phyloP scores from a whole-genome alignment of 1,139 yeast species.

The Zygoascus hellenicus region DNA sequence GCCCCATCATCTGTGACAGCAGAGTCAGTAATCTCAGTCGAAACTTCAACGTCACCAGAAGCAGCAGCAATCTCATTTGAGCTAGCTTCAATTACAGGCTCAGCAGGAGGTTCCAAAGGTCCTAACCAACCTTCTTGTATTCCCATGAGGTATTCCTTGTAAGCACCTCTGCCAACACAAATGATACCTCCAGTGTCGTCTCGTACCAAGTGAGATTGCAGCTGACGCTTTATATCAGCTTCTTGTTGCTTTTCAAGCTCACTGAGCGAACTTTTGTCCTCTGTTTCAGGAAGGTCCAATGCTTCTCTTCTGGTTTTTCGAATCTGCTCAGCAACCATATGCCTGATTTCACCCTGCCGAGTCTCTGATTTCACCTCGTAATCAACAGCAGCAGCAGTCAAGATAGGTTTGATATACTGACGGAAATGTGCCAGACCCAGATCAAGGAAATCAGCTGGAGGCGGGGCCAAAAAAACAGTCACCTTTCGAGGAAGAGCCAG shows the following conservation, averaged over 20 bases:
- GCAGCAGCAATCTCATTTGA: constrained; percentile 4
- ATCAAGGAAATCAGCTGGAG: constrained; percentile 88
- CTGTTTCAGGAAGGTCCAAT: constrained; percentile 24
- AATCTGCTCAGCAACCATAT: constrained; percentile 74
- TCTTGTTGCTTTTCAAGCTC: constrained; percentile 29
- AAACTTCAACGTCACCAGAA: not conserved
- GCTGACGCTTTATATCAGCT: constrained; percentile 22
- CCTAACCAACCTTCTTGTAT: constrained; percentile 93
- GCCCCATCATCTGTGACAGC: no score
- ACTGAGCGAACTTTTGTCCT: constrained; percentile 12
- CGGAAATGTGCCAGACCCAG: constrained; percentile 70
- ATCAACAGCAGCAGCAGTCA: constrained; percentile 83
- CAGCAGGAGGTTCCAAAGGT: constrained; percentile 47
- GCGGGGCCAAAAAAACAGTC: constrained; percentile 85
- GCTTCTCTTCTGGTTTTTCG: constrained; percentile 55
- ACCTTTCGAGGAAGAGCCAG: constrained; percentile 66
- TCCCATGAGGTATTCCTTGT: constrained; percentile 85
- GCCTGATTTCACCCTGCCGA: constrained; percentile 85
- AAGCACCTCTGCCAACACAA: constrained; percentile 93
- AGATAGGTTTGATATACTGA: constrained; percentile 76
- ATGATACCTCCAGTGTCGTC: constrained; percentile 70
- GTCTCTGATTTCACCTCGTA: constrained; percentile 64
- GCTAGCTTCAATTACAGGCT: constrained; percentile 4
- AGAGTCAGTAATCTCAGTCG: not conserved
- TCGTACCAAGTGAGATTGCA: constrained; percentile 16